Evolutionary conservation across 31 red algal species (phyloP).

Genomic region (Asparagopsis taxiformis): DNA sequence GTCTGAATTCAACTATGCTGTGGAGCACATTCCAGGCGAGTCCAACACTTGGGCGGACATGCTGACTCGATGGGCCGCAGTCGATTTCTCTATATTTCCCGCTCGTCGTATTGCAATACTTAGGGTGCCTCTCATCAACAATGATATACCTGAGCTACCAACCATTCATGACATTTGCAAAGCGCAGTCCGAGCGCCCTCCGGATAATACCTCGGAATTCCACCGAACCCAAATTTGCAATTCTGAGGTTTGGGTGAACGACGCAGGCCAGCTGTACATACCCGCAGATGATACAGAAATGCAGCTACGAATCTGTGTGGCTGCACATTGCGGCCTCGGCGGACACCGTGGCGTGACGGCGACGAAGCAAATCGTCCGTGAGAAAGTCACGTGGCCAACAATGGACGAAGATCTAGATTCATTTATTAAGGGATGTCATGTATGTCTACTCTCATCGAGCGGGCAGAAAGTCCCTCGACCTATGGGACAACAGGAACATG

Average conservation of each 20-base stretch:
- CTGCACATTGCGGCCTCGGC: conserved; percentile 40
- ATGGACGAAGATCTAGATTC: conserved; percentile 28
- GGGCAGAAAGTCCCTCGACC: conserved; percentile 30
- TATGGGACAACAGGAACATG: no score
- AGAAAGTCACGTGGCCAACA: conserved; percentile 19
- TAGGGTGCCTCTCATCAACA: conserved; percentile 16
- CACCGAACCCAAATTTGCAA: not conserved
- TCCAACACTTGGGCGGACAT: conserved; percentile 57
- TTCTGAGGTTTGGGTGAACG: not conserved
- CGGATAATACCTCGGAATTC: not conserved
- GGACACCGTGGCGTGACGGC: conserved; percentile 4
- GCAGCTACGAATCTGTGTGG: conserved; percentile 26
- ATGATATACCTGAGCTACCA: conserved; percentile 34
- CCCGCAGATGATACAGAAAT: conserved; percentile 12
- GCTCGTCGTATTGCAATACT: conserved; percentile 9
- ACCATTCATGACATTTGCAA: conserved; percentile 11
- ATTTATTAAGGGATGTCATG: conserved; percentile 37
- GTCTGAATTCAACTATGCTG: conserved; percentile 31
- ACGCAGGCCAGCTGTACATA: conserved; percentile 1
- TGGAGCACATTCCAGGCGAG: conserved; percentile 53
- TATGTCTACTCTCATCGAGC: conserved; percentile 31
- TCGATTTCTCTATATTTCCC: not conserved
- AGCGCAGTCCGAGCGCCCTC: conserved; percentile 5
- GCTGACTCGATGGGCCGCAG: conserved; percentile 30
- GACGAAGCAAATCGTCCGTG: conserved; percentile 5